These are phyloP conservation scores for Camelina neglecta DNA, from an alignment of 345 rosid genomes.

Conservation along the genomic window DNA sequence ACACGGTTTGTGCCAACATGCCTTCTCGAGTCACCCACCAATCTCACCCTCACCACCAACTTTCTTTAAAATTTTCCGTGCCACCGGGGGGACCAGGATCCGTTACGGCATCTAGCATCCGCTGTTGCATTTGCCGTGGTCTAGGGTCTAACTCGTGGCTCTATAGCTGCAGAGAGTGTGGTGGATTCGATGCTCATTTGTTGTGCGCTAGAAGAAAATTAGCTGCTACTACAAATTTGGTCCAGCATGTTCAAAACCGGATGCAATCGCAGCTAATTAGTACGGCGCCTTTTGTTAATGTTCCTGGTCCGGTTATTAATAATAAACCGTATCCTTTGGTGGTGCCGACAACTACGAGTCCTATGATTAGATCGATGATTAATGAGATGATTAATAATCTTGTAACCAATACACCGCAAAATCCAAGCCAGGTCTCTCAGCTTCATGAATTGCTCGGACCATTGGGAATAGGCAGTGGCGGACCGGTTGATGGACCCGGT, in stretches of 20 bases:
- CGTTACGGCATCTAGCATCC: constrained; percentile 38
- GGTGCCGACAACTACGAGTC: not conserved
- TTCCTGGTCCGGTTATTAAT: constrained; percentile 18
- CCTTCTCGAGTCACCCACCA: constrained; percentile 46
- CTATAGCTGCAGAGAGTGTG: constrained; percentile 48
- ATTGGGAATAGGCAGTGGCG: constrained; percentile 22
- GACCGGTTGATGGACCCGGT: constrained; percentile 26
- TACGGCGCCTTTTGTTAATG: not conserved
- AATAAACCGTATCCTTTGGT: constrained; percentile 7
- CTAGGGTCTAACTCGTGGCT: constrained; percentile 52
- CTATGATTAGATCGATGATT: constrained; percentile 10
- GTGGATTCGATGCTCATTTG: constrained; percentile 56
- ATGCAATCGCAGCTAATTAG: constrained; percentile 3
- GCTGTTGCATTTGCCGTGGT: constrained; percentile 46
- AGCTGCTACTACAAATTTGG: constrained; percentile 18
- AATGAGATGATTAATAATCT: constrained; percentile 23
- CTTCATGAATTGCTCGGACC: constrained; percentile 28
- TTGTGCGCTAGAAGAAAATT: constrained; percentile 43
- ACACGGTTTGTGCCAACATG: constrained; percentile 52
- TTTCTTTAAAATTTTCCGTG: constrained; percentile 47
- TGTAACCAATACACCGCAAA: constrained; percentile 27
- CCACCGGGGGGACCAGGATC: constrained; percentile 17
- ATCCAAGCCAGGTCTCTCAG: constrained; percentile 33
- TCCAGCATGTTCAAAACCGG: not conserved
- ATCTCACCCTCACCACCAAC: constrained; percentile 51